Conservation (phyloP, 306 rosid genomes). For the Lupinus albus region DNA sequence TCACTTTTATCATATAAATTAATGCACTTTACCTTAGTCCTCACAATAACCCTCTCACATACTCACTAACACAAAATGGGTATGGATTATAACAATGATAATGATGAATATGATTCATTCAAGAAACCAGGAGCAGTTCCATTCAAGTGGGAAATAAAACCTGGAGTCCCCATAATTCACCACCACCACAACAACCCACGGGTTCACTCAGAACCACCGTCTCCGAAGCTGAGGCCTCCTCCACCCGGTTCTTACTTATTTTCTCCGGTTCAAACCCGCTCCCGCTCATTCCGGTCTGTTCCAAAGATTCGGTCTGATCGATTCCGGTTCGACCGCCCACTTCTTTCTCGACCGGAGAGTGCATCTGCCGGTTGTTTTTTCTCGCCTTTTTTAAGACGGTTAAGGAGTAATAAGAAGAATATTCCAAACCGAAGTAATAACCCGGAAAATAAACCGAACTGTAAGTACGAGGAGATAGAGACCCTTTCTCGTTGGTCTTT, state of each 20-base stretch:
- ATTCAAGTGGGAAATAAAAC: slow-evolving; percentile 92
- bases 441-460: slow-evolving; percentile 41
- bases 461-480: slow-evolving; percentile 59
- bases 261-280: slow-evolving; percentile 46
- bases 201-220: slow-evolving; percentile 27
- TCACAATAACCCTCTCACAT: background rate
- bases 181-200: slow-evolving; percentile 35
- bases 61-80: slow-evolving; percentile 42
- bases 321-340: slow-evolving; percentile 57
- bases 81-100: slow-evolving; percentile 30
- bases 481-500: slow-evolving; percentile 63
- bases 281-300: slow-evolving; percentile 51
- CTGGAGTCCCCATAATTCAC: slow-evolving; percentile 72
- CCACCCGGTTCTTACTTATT: slow-evolving; percentile 36
- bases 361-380: slow-evolving; percentile 72
- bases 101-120: slow-evolving; percentile 61
- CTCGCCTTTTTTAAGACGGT: slow-evolving; percentile 58
- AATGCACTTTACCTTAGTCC: background rate
- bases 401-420: slow-evolving; percentile 39
- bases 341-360: slow-evolving; percentile 45
- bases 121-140: slow-evolving; percentile 77
- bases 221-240: slow-evolving; percentile 62
- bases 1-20: slow-evolving; percentile 10
- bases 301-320: slow-evolving; percentile 57
- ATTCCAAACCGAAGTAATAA: slow-evolving; percentile 24